Evolutionary conservation across 2,329 filamentous ascomycete species (phyloP), one percentile per base, ranked within the genome.

Genomic region (Escovopsis sp.): DNA sequence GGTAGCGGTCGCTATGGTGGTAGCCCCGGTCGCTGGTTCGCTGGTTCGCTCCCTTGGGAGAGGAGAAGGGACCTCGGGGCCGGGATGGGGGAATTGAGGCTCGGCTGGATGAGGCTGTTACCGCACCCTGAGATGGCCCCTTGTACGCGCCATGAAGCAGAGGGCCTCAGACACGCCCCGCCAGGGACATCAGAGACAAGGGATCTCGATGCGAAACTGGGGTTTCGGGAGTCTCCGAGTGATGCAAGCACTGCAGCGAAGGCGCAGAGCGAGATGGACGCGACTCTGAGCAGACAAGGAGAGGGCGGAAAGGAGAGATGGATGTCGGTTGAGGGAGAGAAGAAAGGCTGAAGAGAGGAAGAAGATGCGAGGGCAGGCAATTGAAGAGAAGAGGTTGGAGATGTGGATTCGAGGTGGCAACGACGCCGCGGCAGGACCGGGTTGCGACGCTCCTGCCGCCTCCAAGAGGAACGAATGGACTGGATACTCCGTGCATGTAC

Each of bases 251-350:
- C n/a, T 28, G 27, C 27, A 15, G 16, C 10, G 16, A 5, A 14
- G 16, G 15, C 19, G 15, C 29, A 26, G 31, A 32, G 36, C 31
- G 33, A 27, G 36, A 35, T 19, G 28, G 27, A 33, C 27, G 31
- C 27, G 36, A 33, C 23, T 33, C 31, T 28, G 30, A 34, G 33
- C 31, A 35, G 27, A 34, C n/a, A 7, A 17, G 17, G 17, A 17
- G n/a, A 28, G 14, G 13, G 14, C 5, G 14, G 27, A 16, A 5
- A 30, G 7, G 15, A 30, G 27, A 17, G 13, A 17, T 9, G 13
- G 13, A 29, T 16, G 27, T 15, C 27, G 27, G 27, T n/a, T 3
- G 11, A 17, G 11, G 15, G 11, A 29, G 27, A 29, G 4, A 17
- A 29, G 27, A n/a, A n/a, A 29, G 27, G 28, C 9, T 3, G 28